Base-by-base conservation (phyloP, 2,329 filamentous ascomycete species). In the Verticillium klebahnii region DNA sequence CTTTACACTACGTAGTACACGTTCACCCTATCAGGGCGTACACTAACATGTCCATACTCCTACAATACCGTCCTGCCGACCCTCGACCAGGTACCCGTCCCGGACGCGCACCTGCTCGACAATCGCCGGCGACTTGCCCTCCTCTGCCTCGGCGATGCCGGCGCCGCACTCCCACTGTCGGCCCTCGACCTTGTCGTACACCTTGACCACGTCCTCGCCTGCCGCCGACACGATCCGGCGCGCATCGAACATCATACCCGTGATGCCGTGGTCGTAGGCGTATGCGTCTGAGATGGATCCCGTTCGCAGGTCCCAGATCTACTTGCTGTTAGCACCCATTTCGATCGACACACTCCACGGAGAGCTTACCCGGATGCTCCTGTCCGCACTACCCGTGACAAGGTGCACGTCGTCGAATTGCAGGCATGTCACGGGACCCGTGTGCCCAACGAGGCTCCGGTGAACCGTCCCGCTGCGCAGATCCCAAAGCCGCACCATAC, bases 291-390 rank as follows among this genome's bases (percentile, higher is more conserved):
- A 90, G 69, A 99, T 97, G 37, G 93, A 93, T 56, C 95, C 95
- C 14, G 93, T 98, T 60, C 95, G 91, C 61, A 99, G 89, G 77
- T 99, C 95, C 95, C 95, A 99, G 73, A 99, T 98, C 93, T 98
- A 71, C 61, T 31, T 14, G 25, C 2, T 61, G 66, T 74, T 67
- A 74, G 74, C 17, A 29, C 4, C 29, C 15, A 14, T 25, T 45
- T 15, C 36, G 9, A 8, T 37, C 36, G 15, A 25, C 11, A 2
- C 7, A 52, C 14, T 25, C 31, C 11, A 17, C 15, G 7, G 19
- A 6, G 9, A 19, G 83, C 92, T 85, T 83, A 98, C 94, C 78
- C 95, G 84, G 73, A 99, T 91, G 73, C 94, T 98, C 71, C 95
- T 85, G 76, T 99, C 95, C 70, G 91, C 77, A 76, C 93, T 97